phyloP scores from a whole-genome alignment of 2,329 filamentous ascomycete species.

The Lasiodiplodia theobromae region DNA sequence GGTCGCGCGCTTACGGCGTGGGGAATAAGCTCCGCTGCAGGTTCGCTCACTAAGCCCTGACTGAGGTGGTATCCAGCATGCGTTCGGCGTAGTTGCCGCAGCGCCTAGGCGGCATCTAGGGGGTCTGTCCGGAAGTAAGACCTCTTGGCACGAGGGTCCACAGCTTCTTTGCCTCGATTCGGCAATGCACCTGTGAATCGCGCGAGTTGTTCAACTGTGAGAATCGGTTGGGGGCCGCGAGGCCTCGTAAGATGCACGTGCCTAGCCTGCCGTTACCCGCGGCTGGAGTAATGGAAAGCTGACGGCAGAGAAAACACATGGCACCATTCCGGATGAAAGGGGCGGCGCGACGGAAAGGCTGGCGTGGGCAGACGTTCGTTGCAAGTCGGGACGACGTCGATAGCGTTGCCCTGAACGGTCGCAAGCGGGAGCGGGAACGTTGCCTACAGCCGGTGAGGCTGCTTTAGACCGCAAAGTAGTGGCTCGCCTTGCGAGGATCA shows the following conservation, averaged over 20 bases:
- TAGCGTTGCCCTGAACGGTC: background rate
- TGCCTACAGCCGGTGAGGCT: conserved; percentile 3
- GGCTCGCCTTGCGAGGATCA: background rate
- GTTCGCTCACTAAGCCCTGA: conserved; percentile 6
- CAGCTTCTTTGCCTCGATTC: background rate
- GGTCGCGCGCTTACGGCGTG: conserved; percentile 1
- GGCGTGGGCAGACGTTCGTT: background rate
- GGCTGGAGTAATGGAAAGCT: background rate
- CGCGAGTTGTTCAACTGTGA: conserved; percentile 1
- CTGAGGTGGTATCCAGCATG: background rate
- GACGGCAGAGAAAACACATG: background rate
- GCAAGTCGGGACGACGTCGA: background rate
- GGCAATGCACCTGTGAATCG: background rate
- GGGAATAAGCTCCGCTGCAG: conserved; percentile 7
- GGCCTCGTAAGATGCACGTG: background rate
- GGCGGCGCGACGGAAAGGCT: conserved; percentile 1
- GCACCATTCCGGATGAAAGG: background rate
- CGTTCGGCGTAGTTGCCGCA: conserved; percentile 5
- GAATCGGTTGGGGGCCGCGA: background rate
- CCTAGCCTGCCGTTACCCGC: background rate
- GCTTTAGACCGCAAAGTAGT: background rate
- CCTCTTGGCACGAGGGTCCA: background rate
- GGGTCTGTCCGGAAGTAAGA: background rate
- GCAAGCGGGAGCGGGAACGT: background rate
- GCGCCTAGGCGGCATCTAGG: background rate